A percentile compares a stretch with the other conserved stretches of the same genome.
Conservation (phyloP, 306 rosid genomes). For the Abrus pulchellus region DNA sequence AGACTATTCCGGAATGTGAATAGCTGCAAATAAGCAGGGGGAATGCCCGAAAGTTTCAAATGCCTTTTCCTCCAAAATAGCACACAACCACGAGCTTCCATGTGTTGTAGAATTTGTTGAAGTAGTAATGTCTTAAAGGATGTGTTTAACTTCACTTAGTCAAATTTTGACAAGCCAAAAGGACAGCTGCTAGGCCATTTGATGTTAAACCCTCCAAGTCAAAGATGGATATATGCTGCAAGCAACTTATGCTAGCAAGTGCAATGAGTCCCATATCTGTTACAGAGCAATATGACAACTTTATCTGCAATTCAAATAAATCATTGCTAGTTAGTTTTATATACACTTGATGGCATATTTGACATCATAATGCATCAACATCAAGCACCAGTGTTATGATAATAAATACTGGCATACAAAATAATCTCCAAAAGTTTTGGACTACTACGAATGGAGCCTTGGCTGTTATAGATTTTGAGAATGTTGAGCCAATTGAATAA, state of each 20-base stretch:
- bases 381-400: not conserved
- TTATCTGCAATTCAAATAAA: constrained; percentile 65
- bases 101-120: constrained; percentile 52
- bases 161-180: constrained; percentile 60
- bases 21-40: not conserved
- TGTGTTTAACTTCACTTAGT: constrained; percentile 72
- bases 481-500: constrained; percentile 64
- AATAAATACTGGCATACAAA: not conserved
- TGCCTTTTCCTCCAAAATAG: constrained; percentile 71
- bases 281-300: constrained; percentile 71
- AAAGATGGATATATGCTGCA: constrained; percentile 65
- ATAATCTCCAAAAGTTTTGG: not conserved
- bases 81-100: constrained; percentile 72
- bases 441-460: constrained; percentile 22
- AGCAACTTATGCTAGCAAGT: constrained; percentile 64
- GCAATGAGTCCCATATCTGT: constrained; percentile 75
- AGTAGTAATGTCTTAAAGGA: constrained; percentile 67
- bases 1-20: constrained; percentile 15
- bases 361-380: too few species aligned
- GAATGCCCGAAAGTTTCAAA: constrained; percentile 55
- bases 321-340: not conserved
- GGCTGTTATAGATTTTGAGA: constrained; percentile 69
- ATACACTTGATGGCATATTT: too few species aligned
- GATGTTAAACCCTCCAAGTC: constrained; percentile 69
- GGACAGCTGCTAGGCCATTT: constrained; percentile 67